A percentile compares a stretch with the other conserved stretches of the same genome.
These are phyloP conservation scores for Penicillium malachiteum DNA, from an alignment of 495 filamentous ascomycete genomes.

Conservation along the genomic window DNA sequence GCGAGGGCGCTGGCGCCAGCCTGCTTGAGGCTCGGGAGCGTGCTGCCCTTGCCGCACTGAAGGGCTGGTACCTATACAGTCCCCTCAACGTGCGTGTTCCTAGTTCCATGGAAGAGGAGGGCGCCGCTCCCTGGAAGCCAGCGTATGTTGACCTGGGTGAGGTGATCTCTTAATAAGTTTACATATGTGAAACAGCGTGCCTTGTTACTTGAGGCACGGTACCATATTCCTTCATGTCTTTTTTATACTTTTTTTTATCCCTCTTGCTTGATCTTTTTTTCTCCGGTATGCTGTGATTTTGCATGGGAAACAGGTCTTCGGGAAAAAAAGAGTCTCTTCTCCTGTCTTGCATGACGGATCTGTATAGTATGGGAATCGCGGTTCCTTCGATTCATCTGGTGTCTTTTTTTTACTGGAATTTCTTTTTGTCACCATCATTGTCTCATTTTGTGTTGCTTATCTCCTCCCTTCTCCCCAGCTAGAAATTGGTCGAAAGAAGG, in stretches of 20 bases:
- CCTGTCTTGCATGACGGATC: conserved; percentile 36
- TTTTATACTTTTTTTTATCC: conserved; percentile 19
- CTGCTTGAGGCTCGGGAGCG: conserved; percentile 72
- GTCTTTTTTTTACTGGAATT: conserved; percentile 30
- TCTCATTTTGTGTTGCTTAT: conserved; percentile 16
- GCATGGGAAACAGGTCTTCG: conserved; percentile 27
- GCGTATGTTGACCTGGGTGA: conserved; percentile 86
- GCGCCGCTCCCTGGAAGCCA: conserved; percentile 71
- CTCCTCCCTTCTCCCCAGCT: conserved; percentile 14
- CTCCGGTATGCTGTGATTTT: conserved; percentile 27
- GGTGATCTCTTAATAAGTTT: conserved; percentile 63
- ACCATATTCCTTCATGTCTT: conserved; percentile 29
- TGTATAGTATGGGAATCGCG: conserved; percentile 47
- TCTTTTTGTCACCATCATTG: conserved; percentile 13
- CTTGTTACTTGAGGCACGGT: conserved; percentile 15
- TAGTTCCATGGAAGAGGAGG: conserved; percentile 71
- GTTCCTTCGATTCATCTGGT: conserved; percentile 38
- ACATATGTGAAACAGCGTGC: conserved; percentile 7
- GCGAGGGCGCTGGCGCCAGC: conserved; percentile 75
- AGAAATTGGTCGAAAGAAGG: conserved; percentile 18
- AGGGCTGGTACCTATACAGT: conserved; percentile 94
- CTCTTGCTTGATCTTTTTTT: conserved; percentile 20
- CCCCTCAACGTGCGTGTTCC: conserved; percentile 71
- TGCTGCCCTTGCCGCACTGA: conserved; percentile 80
- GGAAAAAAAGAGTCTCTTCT: conserved; percentile 24